Conservation (phyloP, 495 filamentous ascomycete genomes). For the Xylaria venustula region DNA sequence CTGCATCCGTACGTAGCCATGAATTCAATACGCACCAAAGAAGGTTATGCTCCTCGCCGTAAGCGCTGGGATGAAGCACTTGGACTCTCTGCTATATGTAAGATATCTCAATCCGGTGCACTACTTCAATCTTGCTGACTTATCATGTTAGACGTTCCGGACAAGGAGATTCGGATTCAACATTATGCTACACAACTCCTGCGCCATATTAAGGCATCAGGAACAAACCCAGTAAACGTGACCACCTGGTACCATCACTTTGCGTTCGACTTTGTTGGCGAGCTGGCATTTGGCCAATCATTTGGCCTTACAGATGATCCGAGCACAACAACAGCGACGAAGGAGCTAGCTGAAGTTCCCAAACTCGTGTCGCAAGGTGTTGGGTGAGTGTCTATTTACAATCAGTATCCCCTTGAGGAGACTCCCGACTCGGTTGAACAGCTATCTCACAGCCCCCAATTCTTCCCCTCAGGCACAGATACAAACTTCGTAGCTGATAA, state of each 20-base stretch:
- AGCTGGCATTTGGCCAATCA: slow-evolving; percentile 47
- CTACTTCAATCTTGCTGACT: no score
- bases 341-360: background rate
- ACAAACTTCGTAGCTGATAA: background rate
- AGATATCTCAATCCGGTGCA: no score
- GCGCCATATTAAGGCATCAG: background rate
- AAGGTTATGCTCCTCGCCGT: slow-evolving; percentile 34
- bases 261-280: slow-evolving; percentile 54
- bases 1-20: slow-evolving; percentile 24
- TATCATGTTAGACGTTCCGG: background rate
- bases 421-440: no score
- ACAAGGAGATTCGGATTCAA: background rate
- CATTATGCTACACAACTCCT: background rate
- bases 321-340: background rate
- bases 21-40: slow-evolving; percentile 29
- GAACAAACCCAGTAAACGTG: slow-evolving; percentile 34
- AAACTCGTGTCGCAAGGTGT: background rate
- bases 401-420: background rate
- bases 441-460: no score
- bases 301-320: slow-evolving; percentile 25
- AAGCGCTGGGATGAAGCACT: slow-evolving; percentile 40
- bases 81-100: background rate
- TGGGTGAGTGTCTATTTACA: background rate
- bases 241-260: slow-evolving; percentile 47
- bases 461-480: background rate